These are phyloP conservation scores for Aegilops speltoides DNA, from an alignment of 176 grass and related monocot genomes.

Conservation along the genomic window DNA sequence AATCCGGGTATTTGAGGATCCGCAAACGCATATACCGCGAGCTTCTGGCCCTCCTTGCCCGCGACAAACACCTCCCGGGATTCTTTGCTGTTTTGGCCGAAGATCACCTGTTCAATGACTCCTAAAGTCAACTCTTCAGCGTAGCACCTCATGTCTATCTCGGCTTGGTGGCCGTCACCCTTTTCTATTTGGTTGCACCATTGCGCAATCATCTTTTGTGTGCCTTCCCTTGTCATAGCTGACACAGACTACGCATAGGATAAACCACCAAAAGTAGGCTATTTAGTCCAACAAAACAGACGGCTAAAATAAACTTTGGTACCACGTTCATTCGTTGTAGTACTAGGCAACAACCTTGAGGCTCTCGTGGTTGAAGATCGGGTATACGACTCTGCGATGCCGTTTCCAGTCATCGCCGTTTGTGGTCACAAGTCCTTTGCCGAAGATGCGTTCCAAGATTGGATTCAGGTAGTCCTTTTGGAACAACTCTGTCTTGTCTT, in stretches of 20 bases:
- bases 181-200: slow-evolving; percentile 1
- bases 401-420: slow-evolving; percentile 52
- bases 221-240: slow-evolving; percentile 27
- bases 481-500: slow-evolving; percentile 45
- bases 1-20: slow-evolving; percentile 30
- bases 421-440: slow-evolving; percentile 30
- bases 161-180: background rate
- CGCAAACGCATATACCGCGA: background rate
- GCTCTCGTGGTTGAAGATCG: slow-evolving; percentile 55
- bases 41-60: slow-evolving; percentile 30
- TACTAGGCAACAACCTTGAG: slow-evolving; percentile 38
- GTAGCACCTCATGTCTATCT: slow-evolving; percentile 38
- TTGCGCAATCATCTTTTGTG: background rate
- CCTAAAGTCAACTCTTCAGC: slow-evolving; percentile 46
- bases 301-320: background rate
- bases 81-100: slow-evolving; percentile 26
- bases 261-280: background rate
- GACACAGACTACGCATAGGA: slow-evolving; percentile 8
- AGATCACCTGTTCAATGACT: slow-evolving; percentile 36
- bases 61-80: slow-evolving; percentile 11
- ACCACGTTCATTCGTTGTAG: background rate
- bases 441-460: slow-evolving; percentile 15
- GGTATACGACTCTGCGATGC: slow-evolving; percentile 47
- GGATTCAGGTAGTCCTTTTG: slow-evolving; percentile 34
- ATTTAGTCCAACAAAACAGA: background rate